These are phyloP conservation scores for Alternaria atra DNA, from an alignment of 2,329 filamentous ascomycete genomes.

Conservation along the genomic window DNA sequence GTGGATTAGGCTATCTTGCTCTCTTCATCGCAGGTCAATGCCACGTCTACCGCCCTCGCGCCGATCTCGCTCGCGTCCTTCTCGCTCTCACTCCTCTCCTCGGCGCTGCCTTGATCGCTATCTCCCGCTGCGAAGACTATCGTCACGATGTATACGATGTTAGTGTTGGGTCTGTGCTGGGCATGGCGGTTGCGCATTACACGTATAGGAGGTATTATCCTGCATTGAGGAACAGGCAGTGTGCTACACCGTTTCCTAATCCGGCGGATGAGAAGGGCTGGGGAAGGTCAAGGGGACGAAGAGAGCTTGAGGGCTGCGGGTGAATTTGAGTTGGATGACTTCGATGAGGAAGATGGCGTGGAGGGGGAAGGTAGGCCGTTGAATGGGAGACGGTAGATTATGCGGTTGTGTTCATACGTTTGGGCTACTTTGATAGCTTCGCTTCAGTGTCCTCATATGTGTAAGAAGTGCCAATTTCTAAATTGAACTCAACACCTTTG, in stretches of 20 bases:
- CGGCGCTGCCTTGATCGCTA: constrained; percentile 67
- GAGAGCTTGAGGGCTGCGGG: constrained; percentile 44
- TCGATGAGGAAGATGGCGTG: constrained; percentile 37
- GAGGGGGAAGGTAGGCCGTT: constrained; percentile 33
- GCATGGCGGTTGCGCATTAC: constrained; percentile 64
- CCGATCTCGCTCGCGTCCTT: constrained; percentile 65
- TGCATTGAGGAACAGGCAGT: constrained; percentile 58
- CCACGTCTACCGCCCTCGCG: constrained; percentile 66
- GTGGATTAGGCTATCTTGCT: constrained; percentile 77
- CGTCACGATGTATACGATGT: constrained; percentile 72
- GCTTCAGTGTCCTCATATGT: neutral
- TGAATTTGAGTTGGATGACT: constrained; percentile 50
- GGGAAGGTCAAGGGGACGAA: constrained; percentile 57
- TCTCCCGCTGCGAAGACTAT: constrained; percentile 70
- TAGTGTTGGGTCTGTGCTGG: constrained; percentile 63
- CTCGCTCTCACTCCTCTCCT: constrained; percentile 65
- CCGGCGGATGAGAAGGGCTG: constrained; percentile 47
- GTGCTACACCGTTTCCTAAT: constrained; percentile 61
- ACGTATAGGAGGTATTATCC: constrained; percentile 70
- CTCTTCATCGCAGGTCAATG: constrained; percentile 74
- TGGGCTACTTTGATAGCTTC: neutral
- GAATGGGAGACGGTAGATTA: constrained; percentile 28
- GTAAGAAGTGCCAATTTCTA: neutral
- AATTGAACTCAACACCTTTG: too few species aligned
- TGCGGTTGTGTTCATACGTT: neutral